These are phyloP conservation scores for Peniophora sp. DNA, from an alignment of 1,284 basidiomycete genomes.

Conservation along the genomic window DNA sequence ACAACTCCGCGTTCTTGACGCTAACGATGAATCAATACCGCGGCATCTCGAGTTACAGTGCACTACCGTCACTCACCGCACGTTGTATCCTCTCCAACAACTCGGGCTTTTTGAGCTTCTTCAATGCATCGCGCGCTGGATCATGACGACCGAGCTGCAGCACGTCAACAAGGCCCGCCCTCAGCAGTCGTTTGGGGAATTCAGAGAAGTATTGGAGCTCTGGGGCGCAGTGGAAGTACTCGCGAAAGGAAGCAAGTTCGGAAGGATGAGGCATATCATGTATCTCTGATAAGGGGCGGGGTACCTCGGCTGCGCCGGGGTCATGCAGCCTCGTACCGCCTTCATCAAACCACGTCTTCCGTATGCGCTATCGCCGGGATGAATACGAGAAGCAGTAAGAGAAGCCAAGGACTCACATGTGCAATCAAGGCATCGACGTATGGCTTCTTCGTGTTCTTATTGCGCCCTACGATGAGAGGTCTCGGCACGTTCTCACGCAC, in stretches of 20 bases:
- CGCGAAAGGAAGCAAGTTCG: neutral
- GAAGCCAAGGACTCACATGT: neutral
- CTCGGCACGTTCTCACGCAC: neutral
- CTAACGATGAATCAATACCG: neutral
- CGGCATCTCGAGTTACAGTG: neutral
- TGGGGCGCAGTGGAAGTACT: neutral
- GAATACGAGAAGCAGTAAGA: neutral
- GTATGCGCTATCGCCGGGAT: neutral
- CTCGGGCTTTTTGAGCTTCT: neutral
- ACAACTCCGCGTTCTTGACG: neutral
- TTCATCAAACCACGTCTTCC: conserved; percentile 1
- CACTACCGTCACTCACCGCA: neutral
- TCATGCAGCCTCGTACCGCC: too few relatives aligned
- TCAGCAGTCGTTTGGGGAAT: neutral
- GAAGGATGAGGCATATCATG: neutral
- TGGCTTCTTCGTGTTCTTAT: neutral
- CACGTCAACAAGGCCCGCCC: neutral
- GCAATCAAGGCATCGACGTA: neutral
- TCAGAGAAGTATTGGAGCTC: neutral
- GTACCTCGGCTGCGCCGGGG: too few relatives aligned
- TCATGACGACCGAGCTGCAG: neutral
- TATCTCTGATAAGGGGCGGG: neutral
- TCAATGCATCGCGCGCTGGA: too few relatives aligned
- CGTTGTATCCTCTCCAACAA: neutral
- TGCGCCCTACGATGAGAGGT: too few relatives aligned